Conservation (phyloP, 495 filamentous ascomycete species). For the Aspergillus sparsus region DNA sequence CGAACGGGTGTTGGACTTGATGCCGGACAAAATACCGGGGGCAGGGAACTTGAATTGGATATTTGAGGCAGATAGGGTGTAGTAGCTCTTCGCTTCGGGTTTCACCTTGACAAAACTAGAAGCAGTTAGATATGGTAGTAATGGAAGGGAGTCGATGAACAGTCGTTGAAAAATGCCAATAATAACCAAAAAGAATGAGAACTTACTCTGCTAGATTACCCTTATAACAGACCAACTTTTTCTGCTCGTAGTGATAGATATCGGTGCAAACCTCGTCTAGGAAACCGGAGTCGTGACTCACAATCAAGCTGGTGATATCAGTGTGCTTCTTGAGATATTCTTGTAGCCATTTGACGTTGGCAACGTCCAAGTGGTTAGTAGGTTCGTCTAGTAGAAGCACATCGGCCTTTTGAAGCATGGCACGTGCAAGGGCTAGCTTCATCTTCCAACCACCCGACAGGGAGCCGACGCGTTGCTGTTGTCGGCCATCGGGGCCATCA, state of each 20-base stretch:
- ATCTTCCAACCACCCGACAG: constrained; percentile 99
- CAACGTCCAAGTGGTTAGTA: constrained; percentile 97
- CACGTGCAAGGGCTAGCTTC: constrained; percentile 95
- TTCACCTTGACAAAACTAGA: constrained; percentile 77
- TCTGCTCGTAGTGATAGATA: constrained; percentile 98
- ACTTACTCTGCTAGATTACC: constrained; percentile 80
- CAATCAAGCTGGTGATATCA: constrained; percentile 96
- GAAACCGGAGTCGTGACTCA: constrained; percentile 97
- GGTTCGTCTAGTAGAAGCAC: constrained; percentile 97
- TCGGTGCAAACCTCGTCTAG: constrained; percentile 96
- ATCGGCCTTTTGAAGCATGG: constrained; percentile 95
- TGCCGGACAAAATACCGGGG: constrained; percentile 89
- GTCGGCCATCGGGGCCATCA: constrained; percentile 81
- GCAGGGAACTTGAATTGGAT: constrained; percentile 98
- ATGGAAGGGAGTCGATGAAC: no score
- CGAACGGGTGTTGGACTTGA: constrained; percentile 89
- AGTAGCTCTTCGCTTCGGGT: constrained; percentile 98
- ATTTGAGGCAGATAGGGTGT: constrained; percentile 87
- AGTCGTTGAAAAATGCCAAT: neutral
- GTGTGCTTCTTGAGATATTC: constrained; percentile 94
- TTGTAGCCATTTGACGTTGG: constrained; percentile 93
- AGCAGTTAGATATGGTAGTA: constrained; percentile 16
- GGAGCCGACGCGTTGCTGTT: constrained; percentile 84
- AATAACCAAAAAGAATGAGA: neutral
- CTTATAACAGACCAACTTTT: constrained; percentile 93